Conservation (phyloP, 78 protist genomes). For the Bodo saltans region DNA sequence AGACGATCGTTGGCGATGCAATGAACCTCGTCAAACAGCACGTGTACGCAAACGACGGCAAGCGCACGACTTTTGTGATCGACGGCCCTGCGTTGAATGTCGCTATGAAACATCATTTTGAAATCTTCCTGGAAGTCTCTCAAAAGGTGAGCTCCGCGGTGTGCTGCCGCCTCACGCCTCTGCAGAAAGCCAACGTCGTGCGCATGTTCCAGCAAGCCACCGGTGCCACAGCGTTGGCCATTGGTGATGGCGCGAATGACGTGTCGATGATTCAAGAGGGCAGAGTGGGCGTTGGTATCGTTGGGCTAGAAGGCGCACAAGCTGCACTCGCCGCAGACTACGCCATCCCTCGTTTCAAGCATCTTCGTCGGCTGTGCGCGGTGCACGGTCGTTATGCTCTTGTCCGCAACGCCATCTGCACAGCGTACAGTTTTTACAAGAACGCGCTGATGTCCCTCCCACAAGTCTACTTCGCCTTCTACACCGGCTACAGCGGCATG, state of each 20-base stretch:
- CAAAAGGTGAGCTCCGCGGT: conserved; percentile 49
- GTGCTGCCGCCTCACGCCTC: conserved; percentile 49
- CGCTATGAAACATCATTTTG: background rate
- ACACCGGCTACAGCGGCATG: conserved; percentile 61
- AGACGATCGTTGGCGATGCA: background rate
- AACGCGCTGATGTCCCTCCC: conserved; percentile 56
- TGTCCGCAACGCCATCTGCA: conserved; percentile 45
- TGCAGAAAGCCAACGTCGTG: conserved; percentile 65
- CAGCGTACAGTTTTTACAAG: conserved; percentile 62
- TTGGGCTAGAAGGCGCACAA: conserved; percentile 88
- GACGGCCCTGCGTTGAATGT: background rate
- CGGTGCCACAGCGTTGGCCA: conserved; percentile 72
- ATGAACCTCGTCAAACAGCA: background rate
- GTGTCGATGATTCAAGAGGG: conserved; percentile 64
- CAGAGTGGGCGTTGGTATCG: conserved; percentile 90
- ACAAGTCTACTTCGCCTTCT: conserved; percentile 66
- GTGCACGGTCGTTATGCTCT: conserved; percentile 67
- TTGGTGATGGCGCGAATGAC: conserved; percentile 96
- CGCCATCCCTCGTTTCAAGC: conserved; percentile 79
- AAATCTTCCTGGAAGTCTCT: conserved; percentile 3
- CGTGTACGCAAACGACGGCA: background rate
- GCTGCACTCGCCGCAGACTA: conserved; percentile 82
- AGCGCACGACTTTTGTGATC: background rate
- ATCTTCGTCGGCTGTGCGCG: conserved; percentile 50
- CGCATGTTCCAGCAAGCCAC: conserved; percentile 21